Percentiles rank a stretch among this genome's conserved stretches.
Conservation (phyloP, 805 yeast genomes). For the Cyberlindnera japonica region DNA sequence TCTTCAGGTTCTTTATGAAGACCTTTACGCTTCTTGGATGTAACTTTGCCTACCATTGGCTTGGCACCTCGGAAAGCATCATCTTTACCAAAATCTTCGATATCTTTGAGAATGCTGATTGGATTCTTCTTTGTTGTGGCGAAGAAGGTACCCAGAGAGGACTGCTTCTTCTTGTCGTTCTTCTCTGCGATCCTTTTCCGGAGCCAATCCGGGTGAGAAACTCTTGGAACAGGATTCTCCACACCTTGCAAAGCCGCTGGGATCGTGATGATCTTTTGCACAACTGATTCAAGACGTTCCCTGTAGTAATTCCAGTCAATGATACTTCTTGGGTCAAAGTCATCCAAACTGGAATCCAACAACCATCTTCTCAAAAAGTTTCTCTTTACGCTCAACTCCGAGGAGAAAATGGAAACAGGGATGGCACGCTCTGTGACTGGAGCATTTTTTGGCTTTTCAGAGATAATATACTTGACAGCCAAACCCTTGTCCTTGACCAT, state of each 20-base stretch:
- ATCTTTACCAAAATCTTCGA: slow-evolving; percentile 64
- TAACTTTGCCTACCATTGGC: slow-evolving; percentile 35
- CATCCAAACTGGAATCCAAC: slow-evolving; percentile 66
- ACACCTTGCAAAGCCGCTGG: slow-evolving; percentile 95
- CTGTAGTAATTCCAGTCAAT: slow-evolving; percentile 93
- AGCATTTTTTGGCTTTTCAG: slow-evolving; percentile 74
- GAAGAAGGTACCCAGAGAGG: slow-evolving; percentile 58
- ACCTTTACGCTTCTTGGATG: slow-evolving; percentile 31
- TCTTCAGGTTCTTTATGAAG: slow-evolving; percentile 31
- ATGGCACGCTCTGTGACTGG: slow-evolving; percentile 96
- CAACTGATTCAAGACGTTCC: slow-evolving; percentile 86
- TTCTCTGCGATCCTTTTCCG: slow-evolving; percentile 54
- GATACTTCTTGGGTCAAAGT: slow-evolving; percentile 83
- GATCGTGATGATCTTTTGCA: slow-evolving; percentile 91
- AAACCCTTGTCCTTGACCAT: slow-evolving; percentile 96
- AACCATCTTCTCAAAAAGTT: slow-evolving; percentile 84
- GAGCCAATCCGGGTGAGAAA: slow-evolving; percentile 93
- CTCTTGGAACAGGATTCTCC: slow-evolving; percentile 89
- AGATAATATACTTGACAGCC: slow-evolving; percentile 90
- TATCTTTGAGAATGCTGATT: slow-evolving; percentile 50
- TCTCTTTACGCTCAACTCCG: slow-evolving; percentile 68
- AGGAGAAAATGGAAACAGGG: slow-evolving; percentile 92
- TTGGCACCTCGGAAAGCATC: slow-evolving; percentile 20
- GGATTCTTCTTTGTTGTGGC: slow-evolving; percentile 40
- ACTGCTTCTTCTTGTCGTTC: slow-evolving; percentile 71